A percentile compares a stretch with the other conserved stretches of the same genome.
Conservation (phyloP, 805 yeast species). For the Debaryomyces hansenii region DNA sequence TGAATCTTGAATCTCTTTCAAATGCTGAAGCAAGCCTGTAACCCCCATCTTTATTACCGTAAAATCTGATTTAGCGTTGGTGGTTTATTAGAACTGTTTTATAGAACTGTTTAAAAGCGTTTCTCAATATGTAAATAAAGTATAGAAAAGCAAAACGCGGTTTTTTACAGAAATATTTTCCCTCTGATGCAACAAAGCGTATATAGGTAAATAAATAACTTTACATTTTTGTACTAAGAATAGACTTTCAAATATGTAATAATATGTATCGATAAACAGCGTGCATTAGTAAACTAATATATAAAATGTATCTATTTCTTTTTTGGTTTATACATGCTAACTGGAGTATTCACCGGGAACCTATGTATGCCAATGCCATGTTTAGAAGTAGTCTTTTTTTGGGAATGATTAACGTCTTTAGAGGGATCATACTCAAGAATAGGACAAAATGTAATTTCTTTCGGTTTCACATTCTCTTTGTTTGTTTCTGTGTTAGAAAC, state of each 20-base stretch:
- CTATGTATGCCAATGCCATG: constrained; percentile 23
- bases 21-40: constrained; percentile 73
- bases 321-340: constrained; percentile 36
- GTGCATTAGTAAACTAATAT: background rate
- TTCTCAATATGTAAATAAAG: too few relatives aligned
- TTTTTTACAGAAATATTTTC: too few relatives aligned
- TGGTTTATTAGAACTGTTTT: too few relatives aligned
- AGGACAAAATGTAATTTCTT: constrained; percentile 38
- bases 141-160: background rate
- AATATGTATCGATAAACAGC: too few relatives aligned
- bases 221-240: too few relatives aligned
- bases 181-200: background rate
- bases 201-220: background rate
- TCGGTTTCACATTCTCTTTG: constrained; percentile 23
- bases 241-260: too few relatives aligned
- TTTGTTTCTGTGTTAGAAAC: constrained; percentile 9
- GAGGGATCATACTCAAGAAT: constrained; percentile 43
- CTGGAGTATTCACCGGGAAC: constrained; percentile 32
- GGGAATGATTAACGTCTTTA: constrained; percentile 19
- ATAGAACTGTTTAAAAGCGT: too few relatives aligned
- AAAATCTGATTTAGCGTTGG: background rate
- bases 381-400: constrained; percentile 13
- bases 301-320: constrained; percentile 9
- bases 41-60: constrained; percentile 62
- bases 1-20: constrained; percentile 70